phyloP scores from a whole-genome alignment of 371 early-diverging fungal species.

The Blyttiomyces sp. region DNA sequence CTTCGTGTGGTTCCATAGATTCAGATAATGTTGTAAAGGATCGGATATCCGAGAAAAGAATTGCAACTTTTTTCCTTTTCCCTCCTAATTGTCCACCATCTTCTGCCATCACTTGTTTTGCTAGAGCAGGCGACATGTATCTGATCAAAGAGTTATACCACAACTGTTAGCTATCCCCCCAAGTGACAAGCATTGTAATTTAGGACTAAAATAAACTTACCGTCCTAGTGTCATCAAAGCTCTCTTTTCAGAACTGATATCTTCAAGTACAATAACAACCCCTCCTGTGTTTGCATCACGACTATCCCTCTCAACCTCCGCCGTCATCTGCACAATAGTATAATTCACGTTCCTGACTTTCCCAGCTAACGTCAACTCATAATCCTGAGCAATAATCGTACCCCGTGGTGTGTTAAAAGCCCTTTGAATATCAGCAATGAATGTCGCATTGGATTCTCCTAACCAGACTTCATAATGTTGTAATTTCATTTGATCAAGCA shows the following conservation, averaged over 20 bases:
- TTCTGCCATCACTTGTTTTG: conserved; percentile 46
- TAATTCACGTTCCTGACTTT: conserved; percentile 29
- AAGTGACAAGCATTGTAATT: no score
- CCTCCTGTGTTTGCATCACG: neutral
- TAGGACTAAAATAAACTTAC: conserved; percentile 10
- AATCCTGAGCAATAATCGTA: conserved; percentile 27
- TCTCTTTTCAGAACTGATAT: conserved; percentile 45
- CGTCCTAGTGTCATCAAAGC: conserved; percentile 43
- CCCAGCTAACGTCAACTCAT: conserved; percentile 19
- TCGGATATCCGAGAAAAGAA: conserved; percentile 38
- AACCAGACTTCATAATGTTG: conserved; percentile 23
- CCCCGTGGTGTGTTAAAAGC: neutral
- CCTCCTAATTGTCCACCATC: conserved; percentile 38
- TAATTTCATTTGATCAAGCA: conserved; percentile 10
- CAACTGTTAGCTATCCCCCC: no score
- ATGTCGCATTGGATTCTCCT: conserved; percentile 21
- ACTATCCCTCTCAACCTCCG: neutral
- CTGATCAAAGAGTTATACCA: no score
- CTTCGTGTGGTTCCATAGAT: conserved; percentile 44
- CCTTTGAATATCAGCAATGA: conserved; percentile 23
- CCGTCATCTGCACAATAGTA: conserved; percentile 28
- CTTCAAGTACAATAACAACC: conserved; percentile 43
- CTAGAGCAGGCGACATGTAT: conserved; percentile 47
- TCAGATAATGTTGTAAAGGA: conserved; percentile 44
- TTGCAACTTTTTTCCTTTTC: conserved; percentile 40